Evolutionary conservation across 805 yeast species (phyloP), one percentile per base, ranked within the genome.

Genomic region (Cyberlindnera sargentensis): DNA sequence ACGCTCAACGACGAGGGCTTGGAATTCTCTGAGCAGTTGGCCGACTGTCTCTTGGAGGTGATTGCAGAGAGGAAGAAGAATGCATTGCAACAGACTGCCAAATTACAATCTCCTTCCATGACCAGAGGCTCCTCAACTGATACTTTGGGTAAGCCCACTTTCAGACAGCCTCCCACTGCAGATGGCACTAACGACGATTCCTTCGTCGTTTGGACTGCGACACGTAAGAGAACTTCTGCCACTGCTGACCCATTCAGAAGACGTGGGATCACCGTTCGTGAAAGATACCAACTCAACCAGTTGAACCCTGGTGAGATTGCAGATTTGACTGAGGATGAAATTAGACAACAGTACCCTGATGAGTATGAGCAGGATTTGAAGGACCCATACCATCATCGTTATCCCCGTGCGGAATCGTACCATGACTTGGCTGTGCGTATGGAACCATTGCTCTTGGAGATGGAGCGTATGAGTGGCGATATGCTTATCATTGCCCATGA

Each of bases 351-450:
- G 48, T 87, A 68, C 58, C 93, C 95, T 0, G 72, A 70, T 2
- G 96, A 90, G 51, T 84, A 73, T 58, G 73, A 68, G 47, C 80
- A 75, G 53, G 84, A 79, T 58, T 44, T 65, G 45, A 64, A 70
- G 47, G 97, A 91, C 61, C 96, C 96, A 2, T 93, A 93, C 59
- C 97, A 93, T 64, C 91, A 84, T 60, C 72, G 99, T 47, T 93
- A 77, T 60, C 86, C 96, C 3, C 73, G 98, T 40, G 88, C 95
- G 0, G 99, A 93, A 66, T 85, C 95, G 40, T 93, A 89, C 60
- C 99, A 93, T 64, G 99, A 93, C 63, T 72, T 93, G 45, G 98
- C 99, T 0, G 83, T 93, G 32, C 80, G 96, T 54, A 76, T 93
- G 66, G 99, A 93, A 64, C 96, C 98, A 0, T 70, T 93, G 43